phyloP scores from a whole-genome alignment of 345 rosid species.

The Angophora floribunda region DNA sequence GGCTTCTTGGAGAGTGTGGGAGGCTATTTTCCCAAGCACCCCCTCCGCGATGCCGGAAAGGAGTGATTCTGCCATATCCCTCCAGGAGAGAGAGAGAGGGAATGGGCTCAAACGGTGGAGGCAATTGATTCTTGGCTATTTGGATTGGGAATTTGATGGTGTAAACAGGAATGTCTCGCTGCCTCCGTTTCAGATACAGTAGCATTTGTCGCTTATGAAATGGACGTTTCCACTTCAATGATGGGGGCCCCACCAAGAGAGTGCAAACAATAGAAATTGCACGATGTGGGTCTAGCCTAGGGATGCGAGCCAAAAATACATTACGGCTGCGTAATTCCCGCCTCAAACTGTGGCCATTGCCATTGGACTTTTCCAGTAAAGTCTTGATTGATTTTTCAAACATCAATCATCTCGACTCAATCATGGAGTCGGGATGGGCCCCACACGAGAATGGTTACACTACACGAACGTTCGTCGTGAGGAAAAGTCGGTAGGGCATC shows the following conservation, averaged over 20 bases:
- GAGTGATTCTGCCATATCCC: background rate
- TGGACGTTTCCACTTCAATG: background rate
- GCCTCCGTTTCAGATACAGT: fast-evolving
- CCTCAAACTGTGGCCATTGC: too few species aligned
- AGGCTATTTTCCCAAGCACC: background rate
- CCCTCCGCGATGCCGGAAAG: background rate
- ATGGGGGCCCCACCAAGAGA: background rate
- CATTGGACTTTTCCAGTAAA: too few species aligned
- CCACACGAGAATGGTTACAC: fast-evolving
- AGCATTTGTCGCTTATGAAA: background rate
- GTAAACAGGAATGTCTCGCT: fast-evolving
- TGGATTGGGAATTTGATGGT: background rate
- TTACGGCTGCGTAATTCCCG: too few species aligned
- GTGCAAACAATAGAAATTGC: background rate
- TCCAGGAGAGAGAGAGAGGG: background rate
- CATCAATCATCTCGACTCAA: too few species aligned
- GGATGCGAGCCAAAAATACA: too few species aligned
- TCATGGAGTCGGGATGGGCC: too few species aligned
- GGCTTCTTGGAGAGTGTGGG: background rate
- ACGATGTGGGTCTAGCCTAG: background rate
- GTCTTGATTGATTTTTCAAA: too few species aligned
- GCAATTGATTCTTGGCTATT: background rate
- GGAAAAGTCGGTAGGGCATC: too few species aligned
- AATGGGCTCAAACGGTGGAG: background rate
- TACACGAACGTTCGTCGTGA: too few species aligned